Evolutionary conservation across 352 stramenopile genomes (phyloP), one percentile per base, ranked within the genome.

Genomic region (Phytopythium vexans): DNA sequence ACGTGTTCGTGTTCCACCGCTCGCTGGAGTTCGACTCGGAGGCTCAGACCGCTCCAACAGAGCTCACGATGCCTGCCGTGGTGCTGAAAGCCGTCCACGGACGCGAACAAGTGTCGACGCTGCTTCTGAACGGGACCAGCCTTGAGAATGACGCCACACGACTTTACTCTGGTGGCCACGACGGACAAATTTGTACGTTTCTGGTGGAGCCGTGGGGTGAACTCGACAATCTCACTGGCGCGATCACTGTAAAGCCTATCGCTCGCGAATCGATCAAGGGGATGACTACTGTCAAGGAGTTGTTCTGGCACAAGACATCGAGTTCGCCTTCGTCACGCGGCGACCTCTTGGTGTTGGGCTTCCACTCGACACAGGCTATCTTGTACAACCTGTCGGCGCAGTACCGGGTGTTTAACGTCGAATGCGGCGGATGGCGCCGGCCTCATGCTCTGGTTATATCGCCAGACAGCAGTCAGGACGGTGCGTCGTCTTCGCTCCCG

Each of bases 291-390:
- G 62, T 95, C 45, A 92, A 92, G 54, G 58, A 78, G 5, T 52
- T 95, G 27, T 86, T 60, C 63, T 75, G 65, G 48, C 72, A 64
- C 8, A 15, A 39, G 27, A 6, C 31, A 33, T n/a, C 44, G 51
- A 46, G 33, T 35, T 14, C n/a, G 57, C 47, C 8, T 27, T 27
- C 21, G 21, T 40, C 33, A 34, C 46, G 43, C 7, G 14, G 45
- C 15, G 72, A 94, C 33, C 74, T 95, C 8, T 65, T 94, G 44
- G 83, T 89, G 8, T 92, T 95, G 56, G 86, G 86, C 11, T 95
- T 95, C 60, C 79, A 93, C 44, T 77, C 86, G 10, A 72, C 76
- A 5, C 63, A 81, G 43, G 86, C 82, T 8, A 68, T 92, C 53
- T 46, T 95, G 6, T 66, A 90, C 63, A 94, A 94, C 55, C 67